Evolutionary conservation across 306 rosid species (phyloP), one percentile per base, ranked within the genome.

Genomic region (Ormosia semicastrata): DNA sequence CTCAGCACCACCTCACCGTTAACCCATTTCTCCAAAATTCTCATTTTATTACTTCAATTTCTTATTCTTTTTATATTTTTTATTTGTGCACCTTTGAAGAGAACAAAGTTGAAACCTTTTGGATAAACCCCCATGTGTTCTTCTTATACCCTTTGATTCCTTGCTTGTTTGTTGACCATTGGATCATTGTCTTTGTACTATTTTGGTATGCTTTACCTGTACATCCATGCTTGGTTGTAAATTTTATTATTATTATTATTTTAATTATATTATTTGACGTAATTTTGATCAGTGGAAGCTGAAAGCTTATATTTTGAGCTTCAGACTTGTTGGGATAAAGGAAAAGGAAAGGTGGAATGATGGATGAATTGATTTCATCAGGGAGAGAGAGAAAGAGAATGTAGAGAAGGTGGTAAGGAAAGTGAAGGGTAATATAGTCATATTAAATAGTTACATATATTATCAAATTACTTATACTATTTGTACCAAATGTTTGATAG

Each of bases 61-160:
- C 76, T 65, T 6, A n/a, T 15, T n/a, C n/a, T n/a, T n/a, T n/a
- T 14, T 39, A 56, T 1, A 36, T 85, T 74, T 5, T 18, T 24
- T 65, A 49, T 83, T 24, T 75, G 59, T 70, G 70, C 14, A 4
- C 34, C 17, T 75, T 34, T 39, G 29, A 15, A 3, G 29, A 18
- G 78, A 79, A 72, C 17, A 50, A 47, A 81, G 67, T 60, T 63
- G 18, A 67, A 63, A 50, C 32, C 52, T 63, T 72, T 81, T 44
- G 47, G 41, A 34, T 34, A 36, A 64, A 50, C 46, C 30, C 10
- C 18, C 8, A 33, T 24, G 37, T 17, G 18, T 62, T 76, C 3
- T 77, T 64, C 46, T 3, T 67, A 50, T 8, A 24, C 84, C 71
- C 50, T 47, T 59, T 71, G 46, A 71, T 62, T 10, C 49, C 14